A percentile compares a stretch with the other conserved stretches of the same genome.
phyloP scores from a whole-genome alignment of 2,329 filamentous ascomycete genomes.

The Aureobasidium sp. region DNA sequence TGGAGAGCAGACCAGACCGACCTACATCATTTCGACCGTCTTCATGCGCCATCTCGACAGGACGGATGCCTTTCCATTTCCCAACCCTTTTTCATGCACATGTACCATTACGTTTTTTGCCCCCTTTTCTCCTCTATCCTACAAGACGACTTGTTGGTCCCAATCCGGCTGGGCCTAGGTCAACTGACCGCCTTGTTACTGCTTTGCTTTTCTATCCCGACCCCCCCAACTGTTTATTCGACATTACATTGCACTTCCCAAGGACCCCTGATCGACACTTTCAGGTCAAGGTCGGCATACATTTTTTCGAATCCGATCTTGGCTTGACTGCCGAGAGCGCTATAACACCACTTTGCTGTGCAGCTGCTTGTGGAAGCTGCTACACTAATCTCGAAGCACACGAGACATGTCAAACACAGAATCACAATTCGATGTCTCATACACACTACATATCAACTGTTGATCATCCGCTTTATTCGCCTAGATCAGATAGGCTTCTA shows the following conservation, averaged over 20 bases:
- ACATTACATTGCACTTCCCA: not conserved
- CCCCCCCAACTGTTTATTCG: not conserved
- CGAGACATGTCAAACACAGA: not conserved
- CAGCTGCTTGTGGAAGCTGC: not conserved
- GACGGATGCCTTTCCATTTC: constrained; percentile 9
- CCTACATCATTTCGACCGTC: constrained; percentile 1
- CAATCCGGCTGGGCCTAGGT: not conserved
- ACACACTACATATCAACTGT: not conserved
- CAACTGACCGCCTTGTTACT: not conserved
- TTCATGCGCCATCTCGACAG: constrained; percentile 6
- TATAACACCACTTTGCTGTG: not conserved
- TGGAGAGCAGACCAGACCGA: not conserved
- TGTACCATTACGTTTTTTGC: constrained; percentile 5
- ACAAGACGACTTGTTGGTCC: not conserved
- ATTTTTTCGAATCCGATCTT: constrained; percentile 13
- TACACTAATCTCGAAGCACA: not conserved
- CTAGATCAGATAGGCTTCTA: not conserved
- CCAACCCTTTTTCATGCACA: constrained; percentile 2
- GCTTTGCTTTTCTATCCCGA: not conserved
- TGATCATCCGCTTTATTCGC: not conserved
- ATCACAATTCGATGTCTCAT: not conserved
- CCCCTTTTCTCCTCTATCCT: not conserved
- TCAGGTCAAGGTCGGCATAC: constrained; percentile 7
- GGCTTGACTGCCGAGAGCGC: not conserved
- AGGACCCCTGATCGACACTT: not conserved